Evolutionary conservation across 176 grass and related monocot genomes (phyloP), one percentile per base, ranked within the genome.

Genomic region (Tuctoria greenei): DNA sequence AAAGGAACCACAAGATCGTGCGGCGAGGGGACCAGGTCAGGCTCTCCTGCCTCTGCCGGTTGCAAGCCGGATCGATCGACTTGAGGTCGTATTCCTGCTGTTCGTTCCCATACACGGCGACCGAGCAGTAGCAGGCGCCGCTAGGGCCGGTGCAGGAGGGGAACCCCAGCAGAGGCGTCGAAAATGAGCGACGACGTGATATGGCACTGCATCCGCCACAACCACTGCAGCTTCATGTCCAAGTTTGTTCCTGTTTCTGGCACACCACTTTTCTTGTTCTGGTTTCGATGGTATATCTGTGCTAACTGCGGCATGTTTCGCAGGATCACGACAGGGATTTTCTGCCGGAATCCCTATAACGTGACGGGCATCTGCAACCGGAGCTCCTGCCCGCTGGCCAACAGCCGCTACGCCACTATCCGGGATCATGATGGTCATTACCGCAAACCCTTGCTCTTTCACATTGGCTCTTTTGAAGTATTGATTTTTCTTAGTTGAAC

Each of bases 331-430:
- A 93, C 87, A 16, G 85, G 78, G 51, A 85, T 57, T 1, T 93
- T 93, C 36, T 90, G 91, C 78, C 86, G 87, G 84, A 93, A 93
- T 34, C 87, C 68, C 17, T 85, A 93, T 59, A 93, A 93, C 61
- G 87, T 70, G 2, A 93, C 87, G 1, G 91, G 91, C 14, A 87
- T 93, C 57, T 93, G 91, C 68, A 93, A 90, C 71, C 82, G 91
- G 69, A 93, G 91, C 61, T 93, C 91, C 6, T 93, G 87, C 59
- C 91, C 91, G 4, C 87, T 93, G 10, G 91, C 87, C 35, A 93
- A 93, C 78, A 93, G 91, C 70, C 70, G 91, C 66, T 90, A 90
- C 36, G 87, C 91, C 60, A 93, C 91, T 7, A 93, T 88, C 66
- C 78, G 91, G 0, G 91, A 93, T 41, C 84, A 87, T 50, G 87